phyloP scores from a whole-genome alignment of 257 asterid species.

The Thymus mandschuricus region DNA sequence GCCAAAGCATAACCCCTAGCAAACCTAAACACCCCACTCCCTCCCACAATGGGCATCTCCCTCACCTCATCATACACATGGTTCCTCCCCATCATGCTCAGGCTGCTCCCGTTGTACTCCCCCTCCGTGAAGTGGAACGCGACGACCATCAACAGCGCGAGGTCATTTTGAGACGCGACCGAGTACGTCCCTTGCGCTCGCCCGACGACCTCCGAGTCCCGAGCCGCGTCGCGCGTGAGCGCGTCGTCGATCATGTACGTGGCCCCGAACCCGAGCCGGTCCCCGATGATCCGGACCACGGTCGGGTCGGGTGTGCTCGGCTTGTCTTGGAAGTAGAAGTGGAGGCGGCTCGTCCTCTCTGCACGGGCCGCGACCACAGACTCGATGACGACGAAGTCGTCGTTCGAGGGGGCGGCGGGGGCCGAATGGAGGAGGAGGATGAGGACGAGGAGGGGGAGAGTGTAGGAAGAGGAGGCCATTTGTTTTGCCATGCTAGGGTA shows the following conservation, averaged over 20 bases:
- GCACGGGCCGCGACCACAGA: not conserved
- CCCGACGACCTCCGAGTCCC: slow-evolving; percentile 40
- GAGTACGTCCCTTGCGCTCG: slow-evolving; percentile 53
- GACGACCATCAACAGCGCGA: slow-evolving; percentile 40
- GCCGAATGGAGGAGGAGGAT: slow-evolving; percentile 29
- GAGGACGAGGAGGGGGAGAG: slow-evolving; percentile 31
- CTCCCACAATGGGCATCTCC: slow-evolving; percentile 58
- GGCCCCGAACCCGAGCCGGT: slow-evolving; percentile 26
- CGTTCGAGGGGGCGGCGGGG: slow-evolving; percentile 7
- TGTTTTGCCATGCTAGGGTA: not conserved
- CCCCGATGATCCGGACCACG: slow-evolving; percentile 31
- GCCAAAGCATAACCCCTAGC: slow-evolving; percentile 50
- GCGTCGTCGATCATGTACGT: slow-evolving; percentile 44
- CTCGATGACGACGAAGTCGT: not conserved
- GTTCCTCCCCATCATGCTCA: slow-evolving; percentile 49
- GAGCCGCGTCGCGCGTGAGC: slow-evolving; percentile 31
- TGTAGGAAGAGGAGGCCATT: slow-evolving; percentile 33
- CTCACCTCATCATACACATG: slow-evolving; percentile 44
- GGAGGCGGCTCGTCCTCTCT: slow-evolving; percentile 44
- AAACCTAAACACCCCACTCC: slow-evolving; percentile 46
- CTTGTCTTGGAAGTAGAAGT: slow-evolving; percentile 51
- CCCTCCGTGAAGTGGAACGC: slow-evolving; percentile 34
- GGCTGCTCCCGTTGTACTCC: slow-evolving; percentile 43
- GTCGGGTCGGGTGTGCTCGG: slow-evolving; percentile 39
- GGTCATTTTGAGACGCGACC: slow-evolving; percentile 33